Base-by-base conservation (phyloP, 768 basidiomycete genomes). In the Boletellus ananas region DNA sequence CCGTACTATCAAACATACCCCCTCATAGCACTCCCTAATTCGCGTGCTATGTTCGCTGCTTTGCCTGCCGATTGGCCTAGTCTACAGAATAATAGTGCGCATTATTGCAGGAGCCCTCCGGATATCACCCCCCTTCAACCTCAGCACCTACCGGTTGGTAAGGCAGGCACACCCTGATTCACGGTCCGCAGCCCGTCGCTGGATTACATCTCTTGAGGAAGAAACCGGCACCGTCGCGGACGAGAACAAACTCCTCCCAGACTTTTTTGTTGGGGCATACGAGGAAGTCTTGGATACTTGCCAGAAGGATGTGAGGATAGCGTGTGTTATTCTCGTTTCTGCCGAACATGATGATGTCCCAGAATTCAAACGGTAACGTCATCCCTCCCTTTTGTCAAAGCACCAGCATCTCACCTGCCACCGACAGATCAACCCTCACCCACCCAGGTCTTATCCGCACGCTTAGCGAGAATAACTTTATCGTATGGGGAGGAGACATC, bases 401-500 rank as follows among this genome's bases (percentile, higher is more conserved):
- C 20, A 8, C 16, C 3, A 34, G 10, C 17, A 3, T 14, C 45
- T 46, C 47, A 44, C 37, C 16, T 17, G 7, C 14, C 21, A 12
- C n/a, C n/a, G n/a, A 44, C 10, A 91, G 89, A 52, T 75, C 78
- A 4, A 91, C 91, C 0, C 74, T 98, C 16, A 85, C 87, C 1
- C 84, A 95, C 60, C 70, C 83, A 2, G 71, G 75, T 9, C 77
- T 97, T 39, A 79, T 94, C 7, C 78, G 77, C 21, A 66, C 80
- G 3, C 73, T 96, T 20, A 76, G 79, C 43, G 83, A 87, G 31
- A 87, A 93, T 64, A 74, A 85, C 43, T 76, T 95, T 46, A 59
- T 93, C 16, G 81, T 92, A 8, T 99, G 94, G 95, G 95, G 88
- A 3, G 94, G 91, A 14, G 94, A 97, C 62, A 81, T 96, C 8